Conservation (phyloP, 306 rosid genomes). For the Acmispon strigosus region DNA sequence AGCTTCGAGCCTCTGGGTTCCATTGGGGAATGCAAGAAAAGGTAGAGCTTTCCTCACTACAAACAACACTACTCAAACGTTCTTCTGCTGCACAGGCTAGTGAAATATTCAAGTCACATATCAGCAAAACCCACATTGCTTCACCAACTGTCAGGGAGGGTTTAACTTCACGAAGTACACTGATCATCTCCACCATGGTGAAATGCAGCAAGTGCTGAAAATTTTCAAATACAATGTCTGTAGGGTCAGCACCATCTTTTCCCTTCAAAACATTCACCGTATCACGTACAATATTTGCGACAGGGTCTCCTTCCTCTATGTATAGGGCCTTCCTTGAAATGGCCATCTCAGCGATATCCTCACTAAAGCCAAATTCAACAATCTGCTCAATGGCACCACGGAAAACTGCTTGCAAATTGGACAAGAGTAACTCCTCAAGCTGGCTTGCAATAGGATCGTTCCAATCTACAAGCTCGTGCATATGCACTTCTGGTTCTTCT, state of each 20-base stretch:
- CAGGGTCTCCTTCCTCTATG: constrained; percentile 33
- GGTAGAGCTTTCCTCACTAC: constrained; percentile 14
- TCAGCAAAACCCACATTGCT: constrained; percentile 69
- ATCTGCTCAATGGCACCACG: constrained; percentile 34
- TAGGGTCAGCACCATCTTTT: neutral
- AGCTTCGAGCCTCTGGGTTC: constrained; percentile 14
- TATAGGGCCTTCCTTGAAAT: constrained; percentile 48
- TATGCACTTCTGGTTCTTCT: constrained; percentile 11
- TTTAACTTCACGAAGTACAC: constrained; percentile 47
- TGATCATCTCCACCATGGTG: constrained; percentile 57
- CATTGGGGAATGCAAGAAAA: constrained; percentile 13
- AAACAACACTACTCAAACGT: constrained; percentile 20
- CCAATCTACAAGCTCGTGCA: constrained; percentile 42
- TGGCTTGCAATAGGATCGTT: constrained; percentile 40
- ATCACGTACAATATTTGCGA: constrained; percentile 32
- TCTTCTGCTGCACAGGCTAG: constrained; percentile 44
- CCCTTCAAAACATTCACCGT: constrained; percentile 31
- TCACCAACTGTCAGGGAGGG: constrained; percentile 53
- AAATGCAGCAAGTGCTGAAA: constrained; percentile 41
- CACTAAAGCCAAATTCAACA: constrained; percentile 41
- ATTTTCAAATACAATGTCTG: constrained; percentile 25
- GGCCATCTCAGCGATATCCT: constrained; percentile 30
- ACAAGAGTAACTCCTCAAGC: constrained; percentile 43
- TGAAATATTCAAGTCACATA: constrained; percentile 50
- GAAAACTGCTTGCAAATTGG: constrained; percentile 44